Base-by-base conservation (phyloP, 2,329 filamentous ascomycete genomes). In the Escovopsis sp. region DNA sequence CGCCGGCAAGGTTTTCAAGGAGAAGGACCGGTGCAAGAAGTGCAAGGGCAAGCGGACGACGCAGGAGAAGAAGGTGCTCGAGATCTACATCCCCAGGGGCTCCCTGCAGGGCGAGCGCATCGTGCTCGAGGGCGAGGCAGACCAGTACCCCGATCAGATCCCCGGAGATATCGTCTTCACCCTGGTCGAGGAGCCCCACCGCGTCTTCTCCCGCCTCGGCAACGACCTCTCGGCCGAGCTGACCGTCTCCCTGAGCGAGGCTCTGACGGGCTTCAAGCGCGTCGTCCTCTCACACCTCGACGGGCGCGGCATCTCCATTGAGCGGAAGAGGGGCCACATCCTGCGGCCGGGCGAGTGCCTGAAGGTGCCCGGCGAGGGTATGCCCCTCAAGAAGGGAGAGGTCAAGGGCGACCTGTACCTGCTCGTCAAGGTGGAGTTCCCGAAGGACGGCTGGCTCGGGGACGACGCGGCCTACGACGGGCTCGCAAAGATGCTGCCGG, bases 1-100 rank as follows among this genome's bases (percentile, higher is more conserved):
- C 25, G 72, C 76, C n/a, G 90, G 90, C 5, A 76, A 78, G 51
- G 76, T 87, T 51, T 93, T 77, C 63, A 88, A 88, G 58, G 85
- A 94, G 52, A 96, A 96, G 66, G 90, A 98, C 52, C 84, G 85
- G 54, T 98, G 90, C 68, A 94, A 93, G 69, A 94, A 90, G 66
- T 98, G 90, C 74, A 96, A 96, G 63, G 90, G 90, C 51, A 83
- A 82, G 57, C 74, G 84, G 42, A 86, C 84, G 12, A 75, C 76
- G 31, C 79, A 86, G 49, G 82, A 90, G 60, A 90, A 83, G 60
- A 98, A 96, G 64, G 82, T 88, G 4, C 67, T 98, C 41, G 90
- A 98, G 61, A 79, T 98, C 35, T 96, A 96, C 62, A 94, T 98
- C 40, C 86, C 88, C 9, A 76, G 82, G 35, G 88, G 88, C 32